These are phyloP conservation scores for Saturnispora ahearnii DNA, from an alignment of 805 yeast genomes.

Conservation along the genomic window DNA sequence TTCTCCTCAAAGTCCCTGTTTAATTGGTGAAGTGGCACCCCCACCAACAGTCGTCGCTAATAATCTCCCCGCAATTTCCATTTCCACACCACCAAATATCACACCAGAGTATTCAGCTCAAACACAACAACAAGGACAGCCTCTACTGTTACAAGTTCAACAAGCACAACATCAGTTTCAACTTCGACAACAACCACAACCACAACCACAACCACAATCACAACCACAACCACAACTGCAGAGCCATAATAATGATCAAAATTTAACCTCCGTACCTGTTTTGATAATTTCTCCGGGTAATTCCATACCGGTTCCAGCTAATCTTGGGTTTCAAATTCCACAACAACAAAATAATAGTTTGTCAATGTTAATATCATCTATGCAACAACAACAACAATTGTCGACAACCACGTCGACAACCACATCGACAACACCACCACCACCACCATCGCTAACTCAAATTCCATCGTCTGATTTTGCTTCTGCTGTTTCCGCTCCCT, in stretches of 20 bases:
- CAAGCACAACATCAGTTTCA: conserved; percentile 9
- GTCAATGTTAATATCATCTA: background rate
- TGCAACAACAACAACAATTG: background rate
- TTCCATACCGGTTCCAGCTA: conserved; percentile 5
- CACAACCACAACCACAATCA: conserved; percentile 8
- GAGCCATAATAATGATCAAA: background rate
- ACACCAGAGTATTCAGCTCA: conserved; percentile 1
- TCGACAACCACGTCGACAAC: background rate
- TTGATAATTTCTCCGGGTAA: background rate
- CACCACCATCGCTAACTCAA: background rate
- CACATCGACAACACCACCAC: conserved; percentile 2
- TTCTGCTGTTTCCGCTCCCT: background rate
- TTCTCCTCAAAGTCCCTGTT: conserved; percentile 2
- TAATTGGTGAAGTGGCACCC: background rate
- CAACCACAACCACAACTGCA: conserved; percentile 4
- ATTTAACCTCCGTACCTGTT: background rate
- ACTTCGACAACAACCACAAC: conserved; percentile 11
- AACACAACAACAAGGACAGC: conserved; percentile 11
- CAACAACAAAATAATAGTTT: background rate
- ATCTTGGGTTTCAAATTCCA: conserved; percentile 1
- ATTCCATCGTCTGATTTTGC: conserved; percentile 1
- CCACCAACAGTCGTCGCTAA: background rate
- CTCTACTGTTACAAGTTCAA: conserved; percentile 9
- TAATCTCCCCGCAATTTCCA: background rate
- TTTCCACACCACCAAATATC: conserved; percentile 2